phyloP scores from a whole-genome alignment of 2,329 filamentous ascomycete species.

The Diaporthe citri region DNA sequence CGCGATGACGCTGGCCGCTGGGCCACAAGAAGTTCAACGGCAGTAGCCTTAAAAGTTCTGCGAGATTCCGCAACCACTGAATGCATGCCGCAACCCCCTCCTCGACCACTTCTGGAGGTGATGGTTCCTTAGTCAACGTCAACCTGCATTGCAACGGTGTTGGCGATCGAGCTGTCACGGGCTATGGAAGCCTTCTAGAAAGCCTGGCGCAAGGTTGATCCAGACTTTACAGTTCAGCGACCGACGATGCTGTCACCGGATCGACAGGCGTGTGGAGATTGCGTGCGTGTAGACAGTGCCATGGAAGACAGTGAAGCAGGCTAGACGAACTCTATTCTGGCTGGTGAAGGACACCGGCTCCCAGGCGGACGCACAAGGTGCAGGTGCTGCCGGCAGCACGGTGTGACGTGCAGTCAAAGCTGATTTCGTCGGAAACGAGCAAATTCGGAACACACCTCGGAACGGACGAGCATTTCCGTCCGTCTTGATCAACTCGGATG shows the following conservation, averaged over 20 bases:
- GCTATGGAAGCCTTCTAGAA: constrained; percentile 34
- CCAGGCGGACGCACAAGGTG: not conserved
- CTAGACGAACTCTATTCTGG: constrained; percentile 29
- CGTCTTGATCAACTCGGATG: not conserved
- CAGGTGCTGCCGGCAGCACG: constrained; percentile 19
- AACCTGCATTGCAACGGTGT: constrained; percentile 27
- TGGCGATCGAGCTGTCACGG: constrained; percentile 23
- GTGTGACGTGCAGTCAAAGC: constrained; percentile 29
- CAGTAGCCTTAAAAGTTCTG: not conserved
- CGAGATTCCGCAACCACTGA: not conserved
- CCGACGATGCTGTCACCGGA: constrained; percentile 18
- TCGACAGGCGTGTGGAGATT: constrained; percentile 14
- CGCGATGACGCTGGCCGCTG: not conserved
- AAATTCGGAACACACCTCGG: not conserved
- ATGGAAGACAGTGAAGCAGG: constrained; percentile 19
- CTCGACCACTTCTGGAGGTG: not conserved
- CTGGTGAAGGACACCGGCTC: constrained; percentile 1
- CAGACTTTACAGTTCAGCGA: constrained; percentile 31
- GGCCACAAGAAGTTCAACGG: constrained; percentile 14
- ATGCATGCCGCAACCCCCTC: not conserved
- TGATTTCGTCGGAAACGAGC: constrained; percentile 12
- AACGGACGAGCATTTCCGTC: not conserved
- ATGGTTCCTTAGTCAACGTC: constrained; percentile 10
- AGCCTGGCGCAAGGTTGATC: constrained; percentile 30
- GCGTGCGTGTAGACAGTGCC: constrained; percentile 1